phyloP scores from a whole-genome alignment of 2,329 filamentous ascomycete species.

The Fusarium verticillioides region DNA sequence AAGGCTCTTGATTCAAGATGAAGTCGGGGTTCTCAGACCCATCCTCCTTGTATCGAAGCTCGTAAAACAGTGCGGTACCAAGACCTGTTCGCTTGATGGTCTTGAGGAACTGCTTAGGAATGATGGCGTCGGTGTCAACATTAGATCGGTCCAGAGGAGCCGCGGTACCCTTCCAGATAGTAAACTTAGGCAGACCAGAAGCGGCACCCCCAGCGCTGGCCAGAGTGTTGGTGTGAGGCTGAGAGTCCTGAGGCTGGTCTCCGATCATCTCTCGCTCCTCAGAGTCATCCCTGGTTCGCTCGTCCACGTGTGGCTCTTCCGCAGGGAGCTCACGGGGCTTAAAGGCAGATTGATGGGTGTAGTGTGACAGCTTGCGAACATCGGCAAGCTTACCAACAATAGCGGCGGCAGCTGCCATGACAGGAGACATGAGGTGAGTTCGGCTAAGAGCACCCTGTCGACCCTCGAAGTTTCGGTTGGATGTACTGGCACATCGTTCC shows the following conservation, averaged over 20 bases:
- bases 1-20: slow-evolving; percentile 89
- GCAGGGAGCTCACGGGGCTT: slow-evolving; percentile 60
- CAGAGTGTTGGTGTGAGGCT: slow-evolving; percentile 72
- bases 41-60: slow-evolving; percentile 79
- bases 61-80: slow-evolving; percentile 86
- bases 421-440: slow-evolving; percentile 96
- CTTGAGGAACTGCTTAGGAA: slow-evolving; percentile 99
- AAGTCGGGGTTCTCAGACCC: slow-evolving; percentile 83
- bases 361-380: slow-evolving; percentile 80
- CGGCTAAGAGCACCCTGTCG: slow-evolving; percentile 91
- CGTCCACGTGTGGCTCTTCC: slow-evolving; percentile 62
- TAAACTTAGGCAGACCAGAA: slow-evolving; percentile 84
- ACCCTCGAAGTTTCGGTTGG: slow-evolving; percentile 97
- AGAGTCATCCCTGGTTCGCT: slow-evolving; percentile 62
- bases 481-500: slow-evolving; percentile 94
- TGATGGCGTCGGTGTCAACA: slow-evolving; percentile 98
- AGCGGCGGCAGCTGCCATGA: slow-evolving; percentile 92
- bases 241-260: slow-evolving; percentile 72
- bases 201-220: slow-evolving; percentile 55
- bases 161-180: slow-evolving; percentile 83
- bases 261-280: slow-evolving; percentile 63
- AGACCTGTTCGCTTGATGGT: slow-evolving; percentile 98
- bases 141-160: slow-evolving; percentile 90
- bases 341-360: slow-evolving; percentile 69
- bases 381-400: slow-evolving; percentile 93